A percentile compares a stretch with the other conserved stretches of the same genome.
phyloP scores from a whole-genome alignment of 208 protist genomes.

The Endotrypanum monterogeii region DNA sequence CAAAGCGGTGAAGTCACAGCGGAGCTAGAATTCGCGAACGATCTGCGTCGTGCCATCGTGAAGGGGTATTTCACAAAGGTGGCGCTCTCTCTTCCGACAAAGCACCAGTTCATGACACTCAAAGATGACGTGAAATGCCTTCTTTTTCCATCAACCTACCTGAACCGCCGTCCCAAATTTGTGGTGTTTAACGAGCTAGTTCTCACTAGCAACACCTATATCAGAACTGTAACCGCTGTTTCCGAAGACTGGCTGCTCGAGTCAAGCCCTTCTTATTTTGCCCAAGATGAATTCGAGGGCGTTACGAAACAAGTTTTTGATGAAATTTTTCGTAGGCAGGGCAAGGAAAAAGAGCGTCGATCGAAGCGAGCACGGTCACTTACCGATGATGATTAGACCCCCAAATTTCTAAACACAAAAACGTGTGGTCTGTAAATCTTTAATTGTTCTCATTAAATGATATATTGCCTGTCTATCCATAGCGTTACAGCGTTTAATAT shows the following conservation, averaged over 20 bases:
- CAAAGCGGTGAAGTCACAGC: slow-evolving; percentile 23
- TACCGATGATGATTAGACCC: slow-evolving; percentile 25
- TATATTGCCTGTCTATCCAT: not conserved
- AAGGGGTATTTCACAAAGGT: slow-evolving; percentile 97
- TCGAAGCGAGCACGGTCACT: slow-evolving; percentile 33
- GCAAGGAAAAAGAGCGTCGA: slow-evolving; percentile 8
- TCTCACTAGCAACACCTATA: slow-evolving; percentile 93
- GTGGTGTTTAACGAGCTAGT: slow-evolving; percentile 98
- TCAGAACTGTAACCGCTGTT: slow-evolving; percentile 96
- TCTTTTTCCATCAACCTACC: slow-evolving; percentile 90
- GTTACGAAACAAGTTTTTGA: slow-evolving; percentile 79
- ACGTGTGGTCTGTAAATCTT: not conserved
- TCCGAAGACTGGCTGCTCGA: slow-evolving; percentile 94
- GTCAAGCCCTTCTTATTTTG: slow-evolving; percentile 88
- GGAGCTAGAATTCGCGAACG: slow-evolving; percentile 73
- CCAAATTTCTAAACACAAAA: slow-evolving; percentile 9
- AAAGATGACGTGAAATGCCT: slow-evolving; percentile 97
- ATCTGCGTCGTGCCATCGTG: slow-evolving; percentile 92
- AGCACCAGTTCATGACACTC: slow-evolving; percentile 95
- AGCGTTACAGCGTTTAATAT: slow-evolving; percentile 12
- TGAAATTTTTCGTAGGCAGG: slow-evolving; percentile 63
- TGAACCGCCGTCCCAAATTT: slow-evolving; percentile 97
- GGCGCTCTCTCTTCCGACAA: slow-evolving; percentile 93
- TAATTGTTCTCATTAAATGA: not conserved
- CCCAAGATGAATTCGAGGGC: slow-evolving; percentile 76